These are phyloP conservation scores for Pezicula neosporulosa DNA, from an alignment of 2,329 filamentous ascomycete genomes.

Conservation along the genomic window DNA sequence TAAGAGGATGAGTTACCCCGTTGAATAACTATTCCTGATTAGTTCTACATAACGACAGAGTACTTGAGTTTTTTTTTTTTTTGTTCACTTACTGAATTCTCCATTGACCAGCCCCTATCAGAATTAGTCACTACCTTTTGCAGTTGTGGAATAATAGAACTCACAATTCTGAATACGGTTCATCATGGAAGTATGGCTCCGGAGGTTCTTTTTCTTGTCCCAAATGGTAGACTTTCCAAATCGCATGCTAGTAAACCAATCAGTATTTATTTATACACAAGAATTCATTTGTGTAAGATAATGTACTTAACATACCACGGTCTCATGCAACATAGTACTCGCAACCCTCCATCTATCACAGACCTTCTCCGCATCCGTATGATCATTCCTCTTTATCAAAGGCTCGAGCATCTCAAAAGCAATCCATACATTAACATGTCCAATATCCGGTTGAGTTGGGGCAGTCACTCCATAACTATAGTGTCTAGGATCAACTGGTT, in stretches of 20 bases:
- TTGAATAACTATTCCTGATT: too few relatives aligned
- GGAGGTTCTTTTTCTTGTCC: background rate
- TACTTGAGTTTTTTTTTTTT: too few relatives aligned
- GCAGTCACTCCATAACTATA: background rate
- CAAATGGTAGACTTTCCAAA: background rate
- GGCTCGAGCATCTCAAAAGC: background rate
- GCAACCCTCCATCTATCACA: background rate
- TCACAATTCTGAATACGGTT: too few relatives aligned
- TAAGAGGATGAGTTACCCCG: too few relatives aligned
- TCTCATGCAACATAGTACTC: background rate
- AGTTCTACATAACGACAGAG: too few relatives aligned
- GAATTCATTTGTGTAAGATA: too few relatives aligned
- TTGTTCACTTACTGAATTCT: too few relatives aligned
- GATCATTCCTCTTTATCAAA: background rate
- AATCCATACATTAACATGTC: background rate
- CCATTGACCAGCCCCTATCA: too few relatives aligned
- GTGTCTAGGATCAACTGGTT: too few relatives aligned
- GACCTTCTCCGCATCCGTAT: background rate
- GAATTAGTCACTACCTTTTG: too few relatives aligned
- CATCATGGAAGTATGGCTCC: too few relatives aligned
- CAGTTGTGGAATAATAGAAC: too few relatives aligned
- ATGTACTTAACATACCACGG: background rate
- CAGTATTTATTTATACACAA: background rate
- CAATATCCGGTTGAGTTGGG: background rate
- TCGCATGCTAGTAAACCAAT: background rate